These are phyloP conservation scores for Acacia crassicarpa DNA, from an alignment of 306 rosid species.

Conservation along the genomic window DNA sequence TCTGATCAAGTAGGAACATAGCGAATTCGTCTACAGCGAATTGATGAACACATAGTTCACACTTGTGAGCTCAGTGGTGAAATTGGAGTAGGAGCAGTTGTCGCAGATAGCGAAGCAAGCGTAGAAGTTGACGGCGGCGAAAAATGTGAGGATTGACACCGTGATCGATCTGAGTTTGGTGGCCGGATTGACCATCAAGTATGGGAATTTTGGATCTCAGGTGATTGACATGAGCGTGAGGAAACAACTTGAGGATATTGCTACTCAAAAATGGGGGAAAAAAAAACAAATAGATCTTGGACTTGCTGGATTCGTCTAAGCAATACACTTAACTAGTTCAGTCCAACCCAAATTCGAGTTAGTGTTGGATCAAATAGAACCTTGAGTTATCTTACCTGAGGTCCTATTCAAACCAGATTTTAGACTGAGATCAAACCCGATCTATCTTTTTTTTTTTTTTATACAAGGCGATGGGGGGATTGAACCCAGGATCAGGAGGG, in stretches of 20 bases:
- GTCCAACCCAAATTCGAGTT: too few relatives aligned
- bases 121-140: slow-evolving; percentile 83
- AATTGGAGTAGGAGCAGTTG: slow-evolving; percentile 80
- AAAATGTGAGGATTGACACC: slow-evolving; percentile 84
- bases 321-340: too few relatives aligned
- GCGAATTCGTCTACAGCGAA: slow-evolving; percentile 56
- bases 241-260: slow-evolving; percentile 91
- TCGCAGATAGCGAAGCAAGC: slow-evolving; percentile 95
- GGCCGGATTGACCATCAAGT: slow-evolving; percentile 86
- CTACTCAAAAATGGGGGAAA: slow-evolving; percentile 37
- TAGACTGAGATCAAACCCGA: too few relatives aligned
- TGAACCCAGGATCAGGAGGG: too few relatives aligned
- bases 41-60: slow-evolving; percentile 69
- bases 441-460: too few relatives aligned
- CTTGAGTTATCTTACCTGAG: too few relatives aligned
- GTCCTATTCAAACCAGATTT: too few relatives aligned
- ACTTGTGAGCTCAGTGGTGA: slow-evolving; percentile 83
- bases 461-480: too few relatives aligned
- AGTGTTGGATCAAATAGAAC: too few relatives aligned
- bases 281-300: too few relatives aligned
- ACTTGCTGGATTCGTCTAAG: too few relatives aligned
- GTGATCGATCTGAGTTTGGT: too few relatives aligned
- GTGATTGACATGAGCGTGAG: slow-evolving; percentile 88
- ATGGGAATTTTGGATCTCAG: slow-evolving; percentile 75
- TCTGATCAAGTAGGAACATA: slow-evolving; percentile 44